Percentiles rank a stretch among this genome's conserved stretches.
These are phyloP conservation scores for Wallacemonas sp. DNA, from an alignment of 208 protist species.

Conservation along the genomic window DNA sequence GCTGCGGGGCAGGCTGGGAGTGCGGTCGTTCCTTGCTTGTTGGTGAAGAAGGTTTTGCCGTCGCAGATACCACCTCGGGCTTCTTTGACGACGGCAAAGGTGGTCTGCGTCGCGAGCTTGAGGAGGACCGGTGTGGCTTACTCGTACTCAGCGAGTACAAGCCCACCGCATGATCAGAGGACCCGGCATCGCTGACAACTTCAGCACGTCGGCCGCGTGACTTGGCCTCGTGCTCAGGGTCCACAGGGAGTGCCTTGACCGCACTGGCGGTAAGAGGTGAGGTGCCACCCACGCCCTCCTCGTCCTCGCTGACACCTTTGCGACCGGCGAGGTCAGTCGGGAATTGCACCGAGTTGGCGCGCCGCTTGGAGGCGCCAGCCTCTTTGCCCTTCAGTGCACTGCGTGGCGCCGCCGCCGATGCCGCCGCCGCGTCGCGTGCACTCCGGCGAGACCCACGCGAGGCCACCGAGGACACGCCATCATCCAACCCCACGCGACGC, in stretches of 20 bases:
- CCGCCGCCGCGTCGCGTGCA: constrained; percentile 7
- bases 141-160: constrained; percentile 29
- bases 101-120: constrained; percentile 1
- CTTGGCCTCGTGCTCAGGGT: constrained; percentile 32
- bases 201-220: constrained; percentile 6
- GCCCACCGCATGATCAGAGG: constrained; percentile 22
- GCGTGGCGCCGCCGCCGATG: constrained; percentile 10
- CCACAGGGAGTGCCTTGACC: constrained; percentile 48
- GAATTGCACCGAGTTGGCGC: constrained; percentile 71
- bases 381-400: constrained; percentile 50
- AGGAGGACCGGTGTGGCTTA: not conserved
- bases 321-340: constrained; percentile 20
- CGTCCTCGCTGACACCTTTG: not conserved
- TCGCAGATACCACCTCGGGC: no score
- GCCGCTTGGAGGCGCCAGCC: constrained; percentile 33
- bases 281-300: constrained; percentile 9
- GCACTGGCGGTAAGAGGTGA: constrained; percentile 69
- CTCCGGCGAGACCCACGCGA: constrained; percentile 35
- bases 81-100: constrained; percentile 8
- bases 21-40: constrained; percentile 44
- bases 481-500: constrained; percentile 59
- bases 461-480: constrained; percentile 67
- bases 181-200: constrained; percentile 4
- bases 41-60: no score
- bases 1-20: constrained; percentile 37